These are phyloP conservation scores for Lizonia empirigonia DNA, from an alignment of 2,329 filamentous ascomycete genomes.

Conservation along the genomic window DNA sequence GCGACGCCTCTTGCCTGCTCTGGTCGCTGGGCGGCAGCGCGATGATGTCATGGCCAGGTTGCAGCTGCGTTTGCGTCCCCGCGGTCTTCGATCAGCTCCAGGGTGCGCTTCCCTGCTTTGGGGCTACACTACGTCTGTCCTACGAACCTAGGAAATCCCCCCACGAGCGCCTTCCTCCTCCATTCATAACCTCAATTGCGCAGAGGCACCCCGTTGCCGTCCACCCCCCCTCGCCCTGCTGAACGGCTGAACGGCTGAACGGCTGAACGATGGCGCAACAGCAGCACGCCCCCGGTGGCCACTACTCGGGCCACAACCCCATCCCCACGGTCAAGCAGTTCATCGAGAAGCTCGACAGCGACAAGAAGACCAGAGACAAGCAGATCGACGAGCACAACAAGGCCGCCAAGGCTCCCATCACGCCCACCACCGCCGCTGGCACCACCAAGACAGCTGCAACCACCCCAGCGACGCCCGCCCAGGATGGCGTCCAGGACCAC, in stretches of 20 bases:
- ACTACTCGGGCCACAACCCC: slow-evolving; percentile 83
- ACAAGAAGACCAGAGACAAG: slow-evolving; percentile 77
- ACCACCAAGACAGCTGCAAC: slow-evolving; percentile 47
- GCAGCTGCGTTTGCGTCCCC: slow-evolving; percentile 1
- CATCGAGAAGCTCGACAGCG: slow-evolving; percentile 74
- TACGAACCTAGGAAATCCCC: too few species aligned
- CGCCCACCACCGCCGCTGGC: slow-evolving; percentile 21
- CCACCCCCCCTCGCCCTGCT: background rate
- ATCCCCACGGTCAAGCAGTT: slow-evolving; percentile 89
- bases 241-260: too few species aligned
- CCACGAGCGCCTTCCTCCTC: background rate
- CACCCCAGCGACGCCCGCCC: slow-evolving; percentile 30
- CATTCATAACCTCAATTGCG: slow-evolving; percentile 18
- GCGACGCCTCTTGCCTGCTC: slow-evolving; percentile 8
- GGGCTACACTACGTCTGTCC: slow-evolving; percentile 13
- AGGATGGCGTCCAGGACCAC: slow-evolving; percentile 52
- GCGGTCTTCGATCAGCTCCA: slow-evolving; percentile 11
- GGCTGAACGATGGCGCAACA: slow-evolving; percentile 53
- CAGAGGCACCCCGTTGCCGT: slow-evolving; percentile 7
- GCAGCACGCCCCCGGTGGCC: slow-evolving; percentile 61
- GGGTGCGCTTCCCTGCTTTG: slow-evolving; percentile 16
- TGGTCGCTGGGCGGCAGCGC: background rate
- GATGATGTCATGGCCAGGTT: slow-evolving; percentile 36
- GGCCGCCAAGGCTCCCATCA: slow-evolving; percentile 52
- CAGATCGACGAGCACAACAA: slow-evolving; percentile 66